Base-by-base conservation (phyloP, 768 basidiomycete genomes). In the Lyophyllum semitale region DNA sequence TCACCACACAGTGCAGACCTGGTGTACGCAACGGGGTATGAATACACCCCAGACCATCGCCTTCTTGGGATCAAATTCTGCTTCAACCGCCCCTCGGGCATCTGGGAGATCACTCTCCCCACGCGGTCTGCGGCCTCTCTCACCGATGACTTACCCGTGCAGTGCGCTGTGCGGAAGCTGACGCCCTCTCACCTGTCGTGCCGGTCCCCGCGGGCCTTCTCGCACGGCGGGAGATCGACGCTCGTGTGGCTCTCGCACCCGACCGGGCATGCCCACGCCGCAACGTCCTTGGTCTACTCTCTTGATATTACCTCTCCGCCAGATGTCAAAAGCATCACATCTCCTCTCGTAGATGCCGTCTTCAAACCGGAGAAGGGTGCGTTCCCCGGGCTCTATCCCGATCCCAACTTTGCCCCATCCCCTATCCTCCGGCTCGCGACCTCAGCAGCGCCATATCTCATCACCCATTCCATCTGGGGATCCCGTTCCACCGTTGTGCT, bases 361-460 rank as follows among this genome's bases (percentile, higher is more conserved):
- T 67, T 72, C 42, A 75, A 78, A 25, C 73, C 78, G 0, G 59
- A 62, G 2, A 33, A 58, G 2, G 63, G 64, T 32, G 75, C 70
- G 0, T 90, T 89, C 66, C 88, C 88, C 0, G 88, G 89, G 0
- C 68, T 91, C 1, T 90, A 84, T 58, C 74, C 81, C 5, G 73
- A 80, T 17, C 75, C 71, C 55, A 78, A 77, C 57, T 68, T 89
- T 17, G 67, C 77, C 0, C 37, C 70, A 0, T 66, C 63, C 1
- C 77, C 83, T 0, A 80, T 80, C 60, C 55, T 83, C 17, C 46
- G 54, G 5, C 47, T 66, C 8, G 33, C 48, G 13, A 50, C 40
- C 3, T 63, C 26, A 11, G 59, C 57, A 12, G 57, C 55, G 9
- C 51, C 68, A 1, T 64, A 67, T 22, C 52, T 87, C 17, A 66